Evolutionary conservation across 768 basidiomycete genomes (phyloP), one percentile per base, ranked within the genome.

Genomic region (Amyloporia xantha): DNA sequence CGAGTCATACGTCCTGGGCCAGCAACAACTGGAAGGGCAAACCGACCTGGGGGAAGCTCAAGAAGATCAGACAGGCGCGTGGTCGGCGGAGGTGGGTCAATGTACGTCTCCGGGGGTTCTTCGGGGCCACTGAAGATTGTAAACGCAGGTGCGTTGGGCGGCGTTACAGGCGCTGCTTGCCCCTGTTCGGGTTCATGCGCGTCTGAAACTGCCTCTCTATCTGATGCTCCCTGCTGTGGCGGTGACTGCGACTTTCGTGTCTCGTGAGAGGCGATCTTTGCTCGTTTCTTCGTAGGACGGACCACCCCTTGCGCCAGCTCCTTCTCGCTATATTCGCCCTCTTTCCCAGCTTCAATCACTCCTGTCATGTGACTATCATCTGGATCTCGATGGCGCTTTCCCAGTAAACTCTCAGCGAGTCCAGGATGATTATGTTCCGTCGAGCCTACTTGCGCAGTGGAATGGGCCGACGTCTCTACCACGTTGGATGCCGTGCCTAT

Each of bases 351-450:
- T 47, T 77, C 79, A 5, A 68, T 62, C 9, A 69, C 61, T 44
- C 65, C 73, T 1, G 70, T 64, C 19, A 71, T 55, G 44, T 70
- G 68, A 54, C 71, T 76, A 10, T 70, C 66, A 7, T 69, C 64
- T 2, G 77, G 69, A 53, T 79, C 78, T 52, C 84, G 72, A 44
- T 71, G 75, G 27, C 82, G 78, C 61, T 87, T 88, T n/a, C 86
- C 85, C 15, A 87, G 71, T 25, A 71, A 68, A 19, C 66, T 73
- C 37, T 72, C 69, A 3, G 75, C 1, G 6, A 48, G 2, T 1
- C 50, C 45, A 64, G 50, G 72, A 60, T 15, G 58, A 55, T 15
- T 39, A 50, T 21, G 51, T 50, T n/a, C 23, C 53, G 53, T 20
- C 54, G 58, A 33, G 10, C 26, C 27, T 4, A 7, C 42, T 37